These are phyloP conservation scores for Anisodus tanguticus DNA, from an alignment of 257 asterid species.

Conservation along the genomic window DNA sequence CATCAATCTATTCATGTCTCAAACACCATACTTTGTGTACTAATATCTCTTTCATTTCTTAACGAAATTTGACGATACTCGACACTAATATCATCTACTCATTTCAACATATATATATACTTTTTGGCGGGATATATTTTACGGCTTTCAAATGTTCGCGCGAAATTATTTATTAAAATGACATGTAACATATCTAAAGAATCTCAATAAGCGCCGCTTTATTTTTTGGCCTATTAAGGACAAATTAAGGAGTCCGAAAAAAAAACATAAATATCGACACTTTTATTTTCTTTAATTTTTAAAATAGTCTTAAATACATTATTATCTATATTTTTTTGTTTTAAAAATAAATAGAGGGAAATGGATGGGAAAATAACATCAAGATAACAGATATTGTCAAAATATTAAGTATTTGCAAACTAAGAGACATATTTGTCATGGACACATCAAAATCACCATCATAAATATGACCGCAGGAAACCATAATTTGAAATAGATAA, in stretches of 20 bases:
- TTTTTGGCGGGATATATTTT: not conserved
- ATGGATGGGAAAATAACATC: not conserved
- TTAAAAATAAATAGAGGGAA: not conserved
- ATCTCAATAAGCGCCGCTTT: not conserved
- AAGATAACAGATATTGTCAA: no score
- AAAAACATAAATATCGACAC: not conserved
- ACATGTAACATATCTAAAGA: not conserved
- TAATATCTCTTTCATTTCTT: no score
- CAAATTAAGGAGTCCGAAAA: not conserved
- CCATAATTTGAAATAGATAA: no score
- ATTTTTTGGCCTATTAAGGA: not conserved
- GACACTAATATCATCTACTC: no score
- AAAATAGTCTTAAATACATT: not conserved
- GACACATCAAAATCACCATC: no score
- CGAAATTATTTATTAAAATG: not conserved
- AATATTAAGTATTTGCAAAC: no score
- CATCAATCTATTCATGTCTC: no score
- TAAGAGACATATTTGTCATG: no score
- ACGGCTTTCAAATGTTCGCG: not conserved
- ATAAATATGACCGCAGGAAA: no score
- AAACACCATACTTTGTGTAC: no score
- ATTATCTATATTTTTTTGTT: no score
- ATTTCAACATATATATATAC: not conserved
- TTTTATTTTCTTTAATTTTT: not conserved
- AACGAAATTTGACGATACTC: no score